These are phyloP conservation scores for Colletotrichum graminicola DNA, from an alignment of 2,329 filamentous ascomycete genomes.

Conservation along the genomic window DNA sequence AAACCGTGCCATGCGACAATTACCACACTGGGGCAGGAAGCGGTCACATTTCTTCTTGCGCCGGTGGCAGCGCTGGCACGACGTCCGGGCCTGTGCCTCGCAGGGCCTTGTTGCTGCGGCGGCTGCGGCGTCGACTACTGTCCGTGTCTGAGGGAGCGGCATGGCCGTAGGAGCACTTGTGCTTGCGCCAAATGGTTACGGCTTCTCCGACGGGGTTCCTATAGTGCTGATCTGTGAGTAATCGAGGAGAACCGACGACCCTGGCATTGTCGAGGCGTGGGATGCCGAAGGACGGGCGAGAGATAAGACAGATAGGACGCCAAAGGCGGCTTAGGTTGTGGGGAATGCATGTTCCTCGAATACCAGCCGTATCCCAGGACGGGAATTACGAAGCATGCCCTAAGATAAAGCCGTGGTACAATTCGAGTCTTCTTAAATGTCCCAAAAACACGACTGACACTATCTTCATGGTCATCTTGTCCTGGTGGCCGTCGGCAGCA, in stretches of 20 bases:
- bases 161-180: neutral
- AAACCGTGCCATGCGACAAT: slow-evolving; percentile 53
- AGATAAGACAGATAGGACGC: neutral
- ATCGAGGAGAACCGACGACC: neutral
- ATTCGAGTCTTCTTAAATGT: neutral
- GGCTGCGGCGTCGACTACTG: neutral
- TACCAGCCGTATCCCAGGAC: neutral
- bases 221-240: neutral
- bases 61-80: slow-evolving; percentile 56
- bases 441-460: neutral
- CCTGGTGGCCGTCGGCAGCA: no score
- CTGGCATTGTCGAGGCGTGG: neutral
- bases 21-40: slow-evolving; percentile 53
- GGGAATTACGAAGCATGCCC: neutral
- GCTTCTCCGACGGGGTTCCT: neutral
- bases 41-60: slow-evolving; percentile 59
- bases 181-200: neutral
- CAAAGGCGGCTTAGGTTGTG: neutral
- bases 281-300: neutral
- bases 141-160: neutral
- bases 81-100: slow-evolving; percentile 44
- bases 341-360: neutral
- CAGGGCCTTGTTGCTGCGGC: slow-evolving; percentile 16
- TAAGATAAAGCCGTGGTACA: neutral
- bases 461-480: neutral